These are phyloP conservation scores for Hemerocallis citrina DNA, from an alignment of 106 monocot species.

Conservation along the genomic window DNA sequence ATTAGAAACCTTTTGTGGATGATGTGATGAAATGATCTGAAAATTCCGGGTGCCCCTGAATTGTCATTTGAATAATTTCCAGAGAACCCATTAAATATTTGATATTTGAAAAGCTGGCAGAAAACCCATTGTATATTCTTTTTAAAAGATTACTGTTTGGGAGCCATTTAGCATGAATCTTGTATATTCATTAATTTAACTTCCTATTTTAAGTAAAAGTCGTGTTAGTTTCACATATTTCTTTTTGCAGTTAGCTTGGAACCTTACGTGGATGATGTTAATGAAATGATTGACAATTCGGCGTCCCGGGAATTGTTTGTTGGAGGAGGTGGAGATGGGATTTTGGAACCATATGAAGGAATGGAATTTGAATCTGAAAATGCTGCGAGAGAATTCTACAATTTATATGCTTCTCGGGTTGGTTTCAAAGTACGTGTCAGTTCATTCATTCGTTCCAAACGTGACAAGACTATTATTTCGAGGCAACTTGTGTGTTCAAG, in stretches of 20 bases:
- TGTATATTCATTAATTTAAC: too few species aligned
- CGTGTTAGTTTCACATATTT: too few species aligned
- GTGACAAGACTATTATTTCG: constrained; percentile 54
- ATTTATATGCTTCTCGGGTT: constrained; percentile 27
- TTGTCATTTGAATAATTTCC: too few species aligned
- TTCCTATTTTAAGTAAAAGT: too few species aligned
- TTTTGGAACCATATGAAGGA: constrained; percentile 46
- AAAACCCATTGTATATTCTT: too few species aligned
- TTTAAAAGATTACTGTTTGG: too few species aligned
- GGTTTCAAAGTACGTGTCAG: constrained; percentile 51
- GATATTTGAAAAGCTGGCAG: too few species aligned
- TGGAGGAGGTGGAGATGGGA: constrained; percentile 10
- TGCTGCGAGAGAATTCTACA: constrained; percentile 29
- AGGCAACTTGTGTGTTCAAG: constrained; percentile 55
- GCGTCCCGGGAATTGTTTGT: constrained; percentile 23
- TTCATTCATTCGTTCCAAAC: constrained; percentile 57
- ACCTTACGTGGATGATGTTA: constrained; percentile 19
- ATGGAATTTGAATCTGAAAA: constrained; percentile 64
- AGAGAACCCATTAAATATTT: too few species aligned
- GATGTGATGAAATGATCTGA: too few species aligned
- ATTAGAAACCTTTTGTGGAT: too few species aligned
- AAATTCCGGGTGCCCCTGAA: too few species aligned
- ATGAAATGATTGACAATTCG: constrained; percentile 41
- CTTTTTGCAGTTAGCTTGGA: constrained; percentile 37
- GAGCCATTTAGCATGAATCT: too few species aligned